phyloP scores from a whole-genome alignment of 306 rosid species.

The Citrullus amarus region DNA sequence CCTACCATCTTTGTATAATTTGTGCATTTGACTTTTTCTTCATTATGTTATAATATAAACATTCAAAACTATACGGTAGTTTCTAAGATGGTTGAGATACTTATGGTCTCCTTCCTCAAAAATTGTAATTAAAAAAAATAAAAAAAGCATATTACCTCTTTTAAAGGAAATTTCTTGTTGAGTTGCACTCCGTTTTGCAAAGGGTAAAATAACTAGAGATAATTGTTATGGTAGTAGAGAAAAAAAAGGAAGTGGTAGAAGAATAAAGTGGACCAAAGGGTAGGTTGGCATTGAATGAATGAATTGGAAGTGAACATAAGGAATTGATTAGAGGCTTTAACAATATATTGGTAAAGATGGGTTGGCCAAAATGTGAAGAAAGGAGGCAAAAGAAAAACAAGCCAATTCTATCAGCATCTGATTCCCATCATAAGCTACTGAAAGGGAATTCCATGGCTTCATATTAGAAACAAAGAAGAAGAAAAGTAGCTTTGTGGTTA shows the following conservation, averaged over 20 bases:
- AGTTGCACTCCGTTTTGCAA: not conserved
- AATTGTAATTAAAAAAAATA: too few species aligned
- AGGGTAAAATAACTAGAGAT: not conserved
- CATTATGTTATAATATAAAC: not conserved
- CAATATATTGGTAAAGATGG: not conserved
- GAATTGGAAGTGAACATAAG: not conserved
- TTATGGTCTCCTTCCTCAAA: not conserved
- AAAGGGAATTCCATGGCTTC: not conserved
- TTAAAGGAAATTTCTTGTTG: not conserved
- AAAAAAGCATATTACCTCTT: not conserved
- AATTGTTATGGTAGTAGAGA: not conserved
- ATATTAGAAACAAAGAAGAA: not conserved
- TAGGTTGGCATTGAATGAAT: slow-evolving; percentile 1
- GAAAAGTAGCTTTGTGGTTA: not conserved
- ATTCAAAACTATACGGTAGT: not conserved
- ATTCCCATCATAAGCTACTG: not conserved
- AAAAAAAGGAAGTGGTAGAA: not conserved
- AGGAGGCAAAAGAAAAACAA: not conserved
- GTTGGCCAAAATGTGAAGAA: slow-evolving; percentile 3
- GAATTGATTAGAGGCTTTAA: not conserved
- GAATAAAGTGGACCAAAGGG: not conserved
- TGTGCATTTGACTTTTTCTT: not conserved
- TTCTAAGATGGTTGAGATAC: not conserved
- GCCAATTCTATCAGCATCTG: not conserved
- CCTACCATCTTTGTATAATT: not conserved